Evolutionary conservation across 495 filamentous ascomycete genomes (phyloP).

Genomic region (Penicillium macrosclerotiorum): DNA sequence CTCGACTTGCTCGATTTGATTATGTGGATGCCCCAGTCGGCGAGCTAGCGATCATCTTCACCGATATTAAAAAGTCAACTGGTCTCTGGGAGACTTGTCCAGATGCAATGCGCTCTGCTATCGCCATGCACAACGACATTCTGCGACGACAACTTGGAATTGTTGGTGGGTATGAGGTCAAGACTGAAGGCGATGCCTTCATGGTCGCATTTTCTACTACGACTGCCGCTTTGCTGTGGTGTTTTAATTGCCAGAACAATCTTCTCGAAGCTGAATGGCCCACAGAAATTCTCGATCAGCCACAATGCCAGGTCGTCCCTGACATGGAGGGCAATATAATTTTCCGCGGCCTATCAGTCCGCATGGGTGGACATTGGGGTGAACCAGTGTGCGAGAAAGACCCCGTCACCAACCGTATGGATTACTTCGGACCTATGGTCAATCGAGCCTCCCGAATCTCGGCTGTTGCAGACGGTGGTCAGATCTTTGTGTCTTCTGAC

Average conservation of each 20-base stretch:
- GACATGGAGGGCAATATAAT: slow-evolving; percentile 88
- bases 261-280: slow-evolving; percentile 91
- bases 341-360: slow-evolving; percentile 87
- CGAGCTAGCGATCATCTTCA: slow-evolving; percentile 91
- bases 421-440: slow-evolving; percentile 99
- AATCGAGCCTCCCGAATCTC: slow-evolving; percentile 94
- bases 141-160: slow-evolving; percentile 90
- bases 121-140: slow-evolving; percentile 92
- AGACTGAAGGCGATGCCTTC: slow-evolving; percentile 99
- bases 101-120: slow-evolving; percentile 89
- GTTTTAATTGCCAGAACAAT: slow-evolving; percentile 85
- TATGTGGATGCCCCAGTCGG: slow-evolving; percentile 89
- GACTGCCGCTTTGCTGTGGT: slow-evolving; percentile 91
- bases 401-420: slow-evolving; percentile 95
- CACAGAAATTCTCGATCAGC: slow-evolving; percentile 82
- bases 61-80: slow-evolving; percentile 98
- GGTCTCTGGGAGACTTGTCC: slow-evolving; percentile 95
- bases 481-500: slow-evolving; percentile 94
- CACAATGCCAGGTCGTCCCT: slow-evolving; percentile 74
- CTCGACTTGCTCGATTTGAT: slow-evolving; percentile 77
- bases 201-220: slow-evolving; percentile 98
- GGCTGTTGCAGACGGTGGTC: slow-evolving; percentile 91
- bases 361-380: slow-evolving; percentile 97
- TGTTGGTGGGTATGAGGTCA: slow-evolving; percentile 97
- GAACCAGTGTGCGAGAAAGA: slow-evolving; percentile 91